Evolutionary conservation across 2,329 filamentous ascomycete genomes (phyloP).

Genomic region (Aspergillus ustus): DNA sequence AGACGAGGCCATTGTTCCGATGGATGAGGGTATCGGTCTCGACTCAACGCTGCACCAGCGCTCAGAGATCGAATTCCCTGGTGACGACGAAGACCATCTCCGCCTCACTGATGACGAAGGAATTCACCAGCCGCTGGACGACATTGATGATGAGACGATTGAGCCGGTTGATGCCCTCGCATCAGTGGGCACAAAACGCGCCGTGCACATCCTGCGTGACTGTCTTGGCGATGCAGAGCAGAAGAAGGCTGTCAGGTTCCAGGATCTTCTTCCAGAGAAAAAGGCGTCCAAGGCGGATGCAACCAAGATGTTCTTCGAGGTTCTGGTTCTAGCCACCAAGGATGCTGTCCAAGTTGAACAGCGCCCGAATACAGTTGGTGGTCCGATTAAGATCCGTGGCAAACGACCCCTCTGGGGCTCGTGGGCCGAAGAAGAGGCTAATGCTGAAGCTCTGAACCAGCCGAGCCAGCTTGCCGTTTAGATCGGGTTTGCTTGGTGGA

Average conservation of each 20-base stretch:
- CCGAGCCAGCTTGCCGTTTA: constrained; percentile 32
- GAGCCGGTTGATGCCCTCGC: constrained; percentile 86
- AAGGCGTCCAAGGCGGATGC: constrained; percentile 85
- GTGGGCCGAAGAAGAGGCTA: constrained; percentile 77
- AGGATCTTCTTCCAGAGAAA: constrained; percentile 83
- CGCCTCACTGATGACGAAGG: constrained; percentile 55
- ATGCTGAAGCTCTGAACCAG: constrained; percentile 50
- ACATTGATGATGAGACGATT: constrained; percentile 82
- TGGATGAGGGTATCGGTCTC: constrained; percentile 57
- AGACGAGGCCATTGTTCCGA: constrained; percentile 61
- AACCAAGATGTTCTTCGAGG: constrained; percentile 99
- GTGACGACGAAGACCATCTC: constrained; percentile 56
- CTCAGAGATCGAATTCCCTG: constrained; percentile 69
- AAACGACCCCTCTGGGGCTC: constrained; percentile 97
- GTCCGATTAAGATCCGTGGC: constrained; percentile 78
- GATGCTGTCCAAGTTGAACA: constrained; percentile 98
- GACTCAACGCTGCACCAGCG: constrained; percentile 53
- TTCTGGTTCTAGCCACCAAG: constrained; percentile 93
- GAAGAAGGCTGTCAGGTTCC: constrained; percentile 83
- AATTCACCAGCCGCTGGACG: constrained; percentile 56
- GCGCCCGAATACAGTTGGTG: constrained; percentile 71
- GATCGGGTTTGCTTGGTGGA: not conserved
- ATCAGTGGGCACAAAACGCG: constrained; percentile 89
- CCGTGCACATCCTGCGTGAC: constrained; percentile 90
- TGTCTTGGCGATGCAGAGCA: constrained; percentile 78